Evolutionary conservation across 139 green algal species (phyloP).

Genomic region (Volvox africanus): DNA sequence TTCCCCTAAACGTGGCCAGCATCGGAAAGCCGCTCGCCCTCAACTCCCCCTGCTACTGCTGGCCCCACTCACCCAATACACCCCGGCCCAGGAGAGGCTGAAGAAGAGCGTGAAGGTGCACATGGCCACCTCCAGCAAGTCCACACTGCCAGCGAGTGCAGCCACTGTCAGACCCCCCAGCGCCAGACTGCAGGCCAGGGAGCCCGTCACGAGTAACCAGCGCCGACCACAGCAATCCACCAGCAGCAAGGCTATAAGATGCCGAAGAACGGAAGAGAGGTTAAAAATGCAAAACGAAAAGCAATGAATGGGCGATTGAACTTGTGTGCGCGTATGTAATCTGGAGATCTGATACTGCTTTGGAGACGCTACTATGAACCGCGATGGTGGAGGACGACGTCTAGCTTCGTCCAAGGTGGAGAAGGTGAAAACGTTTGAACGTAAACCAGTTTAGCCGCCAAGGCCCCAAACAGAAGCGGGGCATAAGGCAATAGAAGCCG

Average conservation of each 20-base stretch:
- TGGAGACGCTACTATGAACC: too few species aligned
- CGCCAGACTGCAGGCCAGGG: conserved; percentile 47
- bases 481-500: too few species aligned
- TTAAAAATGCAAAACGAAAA: neutral
- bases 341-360: too few species aligned
- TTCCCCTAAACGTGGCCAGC: too few species aligned
- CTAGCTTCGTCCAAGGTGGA: too few species aligned
- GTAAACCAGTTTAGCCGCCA: too few species aligned
- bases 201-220: conserved; percentile 82
- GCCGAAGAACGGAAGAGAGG: neutral
- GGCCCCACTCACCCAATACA: conserved; percentile 82
- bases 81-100: conserved; percentile 71
- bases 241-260: conserved; percentile 59
- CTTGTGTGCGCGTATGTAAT: too few species aligned
- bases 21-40: too few species aligned
- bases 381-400: too few species aligned
- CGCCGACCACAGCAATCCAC: conserved; percentile 82
- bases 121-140: conserved; percentile 64
- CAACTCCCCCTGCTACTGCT: conserved; percentile 54
- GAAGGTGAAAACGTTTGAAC: too few species aligned
- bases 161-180: conserved; percentile 52
- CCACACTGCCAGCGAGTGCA: neutral
- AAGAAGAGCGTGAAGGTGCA: conserved; percentile 87
- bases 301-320: neutral
- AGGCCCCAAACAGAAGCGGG: too few species aligned